These are phyloP conservation scores for Bombardia bombarda DNA, from an alignment of 495 filamentous ascomycete species.

Conservation along the genomic window DNA sequence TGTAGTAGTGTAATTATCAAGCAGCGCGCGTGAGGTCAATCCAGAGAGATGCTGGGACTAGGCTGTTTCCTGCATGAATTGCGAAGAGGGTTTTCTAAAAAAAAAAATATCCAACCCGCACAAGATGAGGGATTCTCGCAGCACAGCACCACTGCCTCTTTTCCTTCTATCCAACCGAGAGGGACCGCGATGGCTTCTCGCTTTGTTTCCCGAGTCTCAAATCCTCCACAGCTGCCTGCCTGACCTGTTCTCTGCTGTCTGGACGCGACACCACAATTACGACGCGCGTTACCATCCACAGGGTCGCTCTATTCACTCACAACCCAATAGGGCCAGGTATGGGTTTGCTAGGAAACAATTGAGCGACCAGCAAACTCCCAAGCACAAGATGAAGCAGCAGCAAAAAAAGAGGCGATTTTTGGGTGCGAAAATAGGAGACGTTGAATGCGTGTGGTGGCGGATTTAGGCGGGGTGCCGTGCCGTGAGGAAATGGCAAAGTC, in stretches of 20 bases:
- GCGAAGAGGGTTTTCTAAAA: background rate
- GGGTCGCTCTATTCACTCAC: background rate
- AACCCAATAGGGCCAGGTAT: no score
- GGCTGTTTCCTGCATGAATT: background rate
- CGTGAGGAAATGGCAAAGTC: no score
- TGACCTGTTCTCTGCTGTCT: background rate
- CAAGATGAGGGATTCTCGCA: conserved; percentile 2
- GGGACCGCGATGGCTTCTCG: background rate
- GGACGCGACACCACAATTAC: background rate
- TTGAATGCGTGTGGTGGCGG: no score
- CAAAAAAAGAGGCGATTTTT: background rate
- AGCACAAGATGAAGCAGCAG: no score
- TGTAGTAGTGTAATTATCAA: background rate
- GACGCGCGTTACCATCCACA: conserved; percentile 8
- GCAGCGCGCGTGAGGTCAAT: background rate
- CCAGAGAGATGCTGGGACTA: background rate
- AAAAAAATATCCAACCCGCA: background rate
- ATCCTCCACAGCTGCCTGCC: conserved; percentile 2
- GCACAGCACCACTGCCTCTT: background rate
- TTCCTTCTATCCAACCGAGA: no score
- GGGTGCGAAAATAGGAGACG: no score
- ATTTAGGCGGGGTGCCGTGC: no score
- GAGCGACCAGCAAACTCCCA: no score
- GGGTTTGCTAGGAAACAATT: no score
- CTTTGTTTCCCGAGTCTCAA: background rate